Conservation (phyloP, 352 stramenopile species). For the Globisporangium uncinulatum region DNA sequence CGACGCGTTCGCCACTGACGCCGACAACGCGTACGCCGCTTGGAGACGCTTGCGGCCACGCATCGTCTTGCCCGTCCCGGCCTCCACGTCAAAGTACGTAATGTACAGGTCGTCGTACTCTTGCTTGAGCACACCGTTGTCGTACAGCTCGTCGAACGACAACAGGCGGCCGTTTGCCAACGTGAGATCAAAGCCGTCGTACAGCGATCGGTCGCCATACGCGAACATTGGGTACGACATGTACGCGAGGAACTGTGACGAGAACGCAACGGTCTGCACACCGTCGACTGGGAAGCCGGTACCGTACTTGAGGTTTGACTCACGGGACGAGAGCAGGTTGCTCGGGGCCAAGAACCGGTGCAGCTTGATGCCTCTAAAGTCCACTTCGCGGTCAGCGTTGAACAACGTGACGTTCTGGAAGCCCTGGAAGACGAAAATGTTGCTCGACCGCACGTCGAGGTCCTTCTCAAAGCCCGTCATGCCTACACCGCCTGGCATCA, state of each 20-base stretch:
- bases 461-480: slow-evolving; percentile 41
- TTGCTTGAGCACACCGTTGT: slow-evolving; percentile 30
- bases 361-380: slow-evolving; percentile 43
- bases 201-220: slow-evolving; percentile 41
- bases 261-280: slow-evolving; percentile 46
- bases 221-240: slow-evolving; percentile 59
- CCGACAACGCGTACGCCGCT: slow-evolving; percentile 52
- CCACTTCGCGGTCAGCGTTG: slow-evolving; percentile 30
- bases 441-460: slow-evolving; percentile 26
- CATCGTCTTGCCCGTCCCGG: slow-evolving; percentile 69
- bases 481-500: slow-evolving; percentile 35
- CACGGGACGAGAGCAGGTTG: slow-evolving; percentile 24
- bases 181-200: slow-evolving; percentile 41
- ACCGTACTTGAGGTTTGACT: slow-evolving; percentile 22
- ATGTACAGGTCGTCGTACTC: slow-evolving; percentile 48
- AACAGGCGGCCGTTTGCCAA: slow-evolving; percentile 37
- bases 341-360: slow-evolving; percentile 41
- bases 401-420: slow-evolving; percentile 57
- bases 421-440: slow-evolving; percentile 50
- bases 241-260: slow-evolving; percentile 46
- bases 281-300: slow-evolving; percentile 44
- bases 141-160: slow-evolving; percentile 38
- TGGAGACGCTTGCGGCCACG: slow-evolving; percentile 56
- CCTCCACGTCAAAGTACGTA: slow-evolving; percentile 60
- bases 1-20: slow-evolving; percentile 23